These are phyloP conservation scores for Magnolia officinalis DNA, from an alignment of 164 flowering plant genomes.

Conservation along the genomic window DNA sequence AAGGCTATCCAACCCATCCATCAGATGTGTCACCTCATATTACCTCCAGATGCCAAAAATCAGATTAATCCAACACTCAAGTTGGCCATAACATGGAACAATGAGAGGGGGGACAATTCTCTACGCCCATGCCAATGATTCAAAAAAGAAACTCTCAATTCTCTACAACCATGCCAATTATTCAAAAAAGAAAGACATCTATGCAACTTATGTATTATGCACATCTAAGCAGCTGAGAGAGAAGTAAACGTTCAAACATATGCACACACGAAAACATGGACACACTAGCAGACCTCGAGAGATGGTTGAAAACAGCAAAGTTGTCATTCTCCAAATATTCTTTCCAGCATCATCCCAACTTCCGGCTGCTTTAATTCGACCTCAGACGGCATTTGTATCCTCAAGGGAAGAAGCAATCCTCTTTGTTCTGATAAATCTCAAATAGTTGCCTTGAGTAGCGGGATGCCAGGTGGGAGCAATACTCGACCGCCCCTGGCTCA, in stretches of 20 bases:
- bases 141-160: background rate
- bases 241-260: background rate
- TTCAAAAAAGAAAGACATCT: background rate
- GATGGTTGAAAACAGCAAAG: background rate
- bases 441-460: slow-evolving; percentile 12
- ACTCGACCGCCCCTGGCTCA: slow-evolving; percentile 3
- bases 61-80: too few species aligned
- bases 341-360: background rate
- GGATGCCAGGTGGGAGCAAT: slow-evolving; percentile 6
- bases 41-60: too few species aligned
- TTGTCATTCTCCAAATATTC: background rate
- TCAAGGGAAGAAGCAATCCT: slow-evolving; percentile 4
- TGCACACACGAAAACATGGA: background rate
- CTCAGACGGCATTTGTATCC: background rate
- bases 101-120: background rate
- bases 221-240: background rate
- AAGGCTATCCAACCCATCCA: too few species aligned
- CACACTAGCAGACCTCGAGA: background rate
- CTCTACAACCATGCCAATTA: background rate
- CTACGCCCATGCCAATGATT: background rate
- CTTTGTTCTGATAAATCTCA: slow-evolving; percentile 8
- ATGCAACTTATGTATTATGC: background rate
- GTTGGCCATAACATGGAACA: too few species aligned
- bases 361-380: background rate
- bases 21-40: too few species aligned